phyloP scores from a whole-genome alignment of 495 filamentous ascomycete genomes.

The Tuber borchii region DNA sequence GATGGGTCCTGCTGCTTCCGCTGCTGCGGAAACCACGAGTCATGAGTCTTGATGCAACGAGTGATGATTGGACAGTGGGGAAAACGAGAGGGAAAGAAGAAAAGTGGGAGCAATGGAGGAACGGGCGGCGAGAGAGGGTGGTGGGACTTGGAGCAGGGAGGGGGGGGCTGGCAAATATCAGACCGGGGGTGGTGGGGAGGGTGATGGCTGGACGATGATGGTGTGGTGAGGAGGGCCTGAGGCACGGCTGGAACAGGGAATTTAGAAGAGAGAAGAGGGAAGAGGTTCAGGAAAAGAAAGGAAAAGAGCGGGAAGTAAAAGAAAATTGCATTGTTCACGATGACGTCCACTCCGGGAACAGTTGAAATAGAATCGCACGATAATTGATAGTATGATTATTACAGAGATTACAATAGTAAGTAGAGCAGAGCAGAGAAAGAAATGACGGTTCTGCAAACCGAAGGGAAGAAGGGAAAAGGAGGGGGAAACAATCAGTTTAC shows the following conservation, averaged over 20 bases:
- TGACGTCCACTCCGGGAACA: neutral
- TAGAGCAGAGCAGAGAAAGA: neutral
- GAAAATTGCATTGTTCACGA: slow-evolving; percentile 3
- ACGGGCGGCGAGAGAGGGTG: neutral
- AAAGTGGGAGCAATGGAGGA: slow-evolving; percentile 3
- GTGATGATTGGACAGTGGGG: neutral
- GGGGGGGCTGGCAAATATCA: neutral
- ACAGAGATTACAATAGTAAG: neutral
- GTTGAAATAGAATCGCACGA: slow-evolving; percentile 1
- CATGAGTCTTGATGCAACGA: slow-evolving; percentile 13
- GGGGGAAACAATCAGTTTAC: neutral
- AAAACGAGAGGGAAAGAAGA: neutral
- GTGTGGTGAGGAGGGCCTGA: neutral
- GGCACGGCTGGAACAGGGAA: neutral
- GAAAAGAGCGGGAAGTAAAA: neutral
- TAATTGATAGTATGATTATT: slow-evolving; percentile 3
- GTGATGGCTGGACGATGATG: neutral
- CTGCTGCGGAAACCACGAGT: slow-evolving; percentile 34
- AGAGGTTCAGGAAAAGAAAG: neutral
- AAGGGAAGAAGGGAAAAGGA: neutral
- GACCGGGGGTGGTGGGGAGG: slow-evolving; percentile 1
- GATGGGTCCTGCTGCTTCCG: slow-evolving; percentile 21
- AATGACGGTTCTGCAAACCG: neutral
- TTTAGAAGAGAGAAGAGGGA: neutral
- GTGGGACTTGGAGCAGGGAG: neutral